Evolutionary conservation across 2,329 filamentous ascomycete genomes (phyloP).

Genomic region (Alternaria metachromatica): DNA sequence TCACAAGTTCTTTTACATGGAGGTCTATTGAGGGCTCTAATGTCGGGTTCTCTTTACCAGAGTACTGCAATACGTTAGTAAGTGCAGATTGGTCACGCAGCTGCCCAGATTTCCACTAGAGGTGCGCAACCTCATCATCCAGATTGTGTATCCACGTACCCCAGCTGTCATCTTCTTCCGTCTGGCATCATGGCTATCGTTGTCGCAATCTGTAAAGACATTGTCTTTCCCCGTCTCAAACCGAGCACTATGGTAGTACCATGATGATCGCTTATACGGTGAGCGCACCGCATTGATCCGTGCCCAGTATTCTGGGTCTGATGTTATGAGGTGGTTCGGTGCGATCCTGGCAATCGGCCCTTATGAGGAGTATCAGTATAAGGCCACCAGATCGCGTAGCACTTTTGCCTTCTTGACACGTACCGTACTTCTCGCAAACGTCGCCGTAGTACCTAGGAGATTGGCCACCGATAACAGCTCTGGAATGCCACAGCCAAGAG

Average conservation of each 20-base stretch:
- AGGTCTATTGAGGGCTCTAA: conserved; percentile 60
- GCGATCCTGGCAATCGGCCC: conserved; percentile 55
- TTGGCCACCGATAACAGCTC: conserved; percentile 34
- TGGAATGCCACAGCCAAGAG: conserved; percentile 43
- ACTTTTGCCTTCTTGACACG: conserved; percentile 1
- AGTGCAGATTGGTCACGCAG: neutral
- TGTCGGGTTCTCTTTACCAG: conserved; percentile 61
- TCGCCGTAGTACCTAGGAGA: conserved; percentile 37
- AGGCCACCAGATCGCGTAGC: neutral
- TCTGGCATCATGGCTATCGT: conserved; percentile 53
- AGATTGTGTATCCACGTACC: conserved; percentile 31
- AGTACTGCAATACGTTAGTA: conserved; percentile 51
- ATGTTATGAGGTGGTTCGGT: conserved; percentile 58
- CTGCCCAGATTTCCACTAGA: neutral
- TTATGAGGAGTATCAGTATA: conserved; percentile 13
- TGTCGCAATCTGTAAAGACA: conserved; percentile 60
- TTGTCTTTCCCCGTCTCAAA: conserved; percentile 63
- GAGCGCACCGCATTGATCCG: conserved; percentile 51
- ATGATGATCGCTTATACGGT: conserved; percentile 49
- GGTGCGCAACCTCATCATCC: neutral
- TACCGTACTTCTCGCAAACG: conserved; percentile 42
- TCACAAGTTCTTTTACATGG: conserved; percentile 55
- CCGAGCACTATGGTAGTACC: conserved; percentile 53
- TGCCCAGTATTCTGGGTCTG: conserved; percentile 56
- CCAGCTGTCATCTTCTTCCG: conserved; percentile 60